These are phyloP conservation scores for Elongisporangium prolatum DNA, from an alignment of 352 stramenopile species.

Conservation along the genomic window DNA sequence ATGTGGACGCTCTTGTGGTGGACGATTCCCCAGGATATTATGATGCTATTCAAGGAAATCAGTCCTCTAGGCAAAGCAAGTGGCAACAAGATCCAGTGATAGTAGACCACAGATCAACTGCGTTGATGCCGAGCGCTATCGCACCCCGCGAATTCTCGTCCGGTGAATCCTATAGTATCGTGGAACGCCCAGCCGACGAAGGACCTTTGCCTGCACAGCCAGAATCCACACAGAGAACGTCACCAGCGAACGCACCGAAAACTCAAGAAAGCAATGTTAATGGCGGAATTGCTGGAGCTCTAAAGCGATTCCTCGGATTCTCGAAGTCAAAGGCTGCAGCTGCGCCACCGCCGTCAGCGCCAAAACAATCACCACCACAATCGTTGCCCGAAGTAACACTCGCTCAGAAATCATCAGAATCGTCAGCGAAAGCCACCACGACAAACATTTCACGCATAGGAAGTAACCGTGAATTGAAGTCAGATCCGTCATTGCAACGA, in stretches of 20 bases:
- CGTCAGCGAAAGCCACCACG: not conserved
- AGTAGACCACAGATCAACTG: not conserved
- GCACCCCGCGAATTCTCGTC: conserved; percentile 7
- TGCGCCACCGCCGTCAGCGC: not conserved
- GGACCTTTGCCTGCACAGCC: not conserved
- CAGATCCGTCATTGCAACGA: not conserved
- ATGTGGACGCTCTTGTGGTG: conserved; percentile 49
- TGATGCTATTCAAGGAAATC: conserved; percentile 16
- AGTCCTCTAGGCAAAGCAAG: conserved; percentile 6
- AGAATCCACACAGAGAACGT: conserved; percentile 8
- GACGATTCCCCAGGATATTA: conserved; percentile 62
- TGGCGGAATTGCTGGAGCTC: conserved; percentile 35
- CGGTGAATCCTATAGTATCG: conserved; percentile 44
- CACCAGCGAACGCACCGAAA: conserved; percentile 1
- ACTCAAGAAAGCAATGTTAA: conserved; percentile 7
- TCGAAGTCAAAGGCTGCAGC: conserved; percentile 14
- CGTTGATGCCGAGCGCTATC: conserved; percentile 4
- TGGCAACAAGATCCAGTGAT: not conserved
- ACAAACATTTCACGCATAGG: conserved; percentile 3
- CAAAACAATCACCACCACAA: not conserved
- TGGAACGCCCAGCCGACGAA: conserved; percentile 25
- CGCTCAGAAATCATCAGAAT: not conserved
- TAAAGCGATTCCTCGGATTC: conserved; percentile 73
- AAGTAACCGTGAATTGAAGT: conserved; percentile 1
- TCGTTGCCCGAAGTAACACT: not conserved